Evolutionary conservation across 352 stramenopile genomes (phyloP), one percentile per base, ranked within the genome.

Genomic region (Globisporangium polare): DNA sequence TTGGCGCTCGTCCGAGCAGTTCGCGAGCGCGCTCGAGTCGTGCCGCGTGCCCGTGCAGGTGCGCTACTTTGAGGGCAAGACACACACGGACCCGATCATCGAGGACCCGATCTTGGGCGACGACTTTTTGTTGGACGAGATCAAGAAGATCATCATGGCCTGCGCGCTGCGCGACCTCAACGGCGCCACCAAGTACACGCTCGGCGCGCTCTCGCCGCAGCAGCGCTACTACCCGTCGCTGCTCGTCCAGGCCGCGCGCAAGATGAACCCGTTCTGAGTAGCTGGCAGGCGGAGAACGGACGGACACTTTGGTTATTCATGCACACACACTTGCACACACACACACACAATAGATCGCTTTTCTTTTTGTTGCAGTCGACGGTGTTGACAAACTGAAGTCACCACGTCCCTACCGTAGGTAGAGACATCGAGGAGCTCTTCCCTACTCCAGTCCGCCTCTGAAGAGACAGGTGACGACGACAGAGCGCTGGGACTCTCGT

Each of bases 1-100:
- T 53, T 86, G 79, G 71, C 69, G 74, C 45, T 86, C 76, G 33
- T 80, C 68, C 10, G 68, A 83, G 61, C 72, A 88, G 63, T 72
- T 92, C 41, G 73, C 76, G 13, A 35, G 69, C 5, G 73, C 81
- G 2, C 68, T 94, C 27, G 49, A 72, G 53, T 58, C 74, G 8
- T 83, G 78, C 49, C 69, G 63, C 5, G 59, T 85, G 8, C 60
- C 57, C 5, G 83, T 92, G 15, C 72, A 74, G n/a, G 73, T 77
- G 46, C 69, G 80, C 39, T 85, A 82, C 35, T 98, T 97, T 50
- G 59, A 81, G 20, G 73, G 71, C 59, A 96, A 92, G 82, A 90
- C 80, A 18, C 92, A 98, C 68, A 98, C 92, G 5, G 92, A 98
- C 73, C 87, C 91, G 24, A 98, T 98, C 64, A 86, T 98, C 51